A percentile compares a stretch with the other conserved stretches of the same genome.
phyloP scores from a whole-genome alignment of 305 asterid genomes.

The Fraxinus latifolia region DNA sequence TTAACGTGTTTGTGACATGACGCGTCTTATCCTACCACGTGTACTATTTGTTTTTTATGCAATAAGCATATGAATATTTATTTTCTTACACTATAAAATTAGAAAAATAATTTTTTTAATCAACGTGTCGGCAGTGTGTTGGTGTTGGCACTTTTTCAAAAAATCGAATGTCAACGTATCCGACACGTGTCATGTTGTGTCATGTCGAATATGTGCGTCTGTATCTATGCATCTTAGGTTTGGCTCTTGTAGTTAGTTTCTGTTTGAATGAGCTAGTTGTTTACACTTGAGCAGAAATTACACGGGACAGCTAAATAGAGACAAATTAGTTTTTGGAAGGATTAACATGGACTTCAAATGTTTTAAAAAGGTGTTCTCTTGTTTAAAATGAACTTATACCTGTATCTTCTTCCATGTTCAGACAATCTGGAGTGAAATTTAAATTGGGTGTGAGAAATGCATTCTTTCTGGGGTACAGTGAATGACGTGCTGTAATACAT shows the following conservation, averaged over 20 bases:
- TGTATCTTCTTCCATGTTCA: background rate
- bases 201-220: background rate
- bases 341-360: background rate
- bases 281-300: background rate
- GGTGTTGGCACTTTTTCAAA: background rate
- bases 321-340: background rate
- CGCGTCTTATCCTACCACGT: background rate
- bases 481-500: background rate
- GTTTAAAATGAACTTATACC: background rate
- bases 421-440: background rate
- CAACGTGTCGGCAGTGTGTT: background rate
- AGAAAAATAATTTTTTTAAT: background rate
- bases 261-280: background rate
- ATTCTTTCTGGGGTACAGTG: background rate
- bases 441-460: background rate
- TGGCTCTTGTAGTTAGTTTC: conserved; percentile 2
- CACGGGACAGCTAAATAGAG: background rate
- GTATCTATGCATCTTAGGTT: background rate
- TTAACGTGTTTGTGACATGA: background rate
- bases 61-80: background rate
- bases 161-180: background rate
- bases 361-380: background rate
- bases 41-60: background rate
- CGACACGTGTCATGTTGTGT: background rate
- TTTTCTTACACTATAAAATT: background rate